These are phyloP conservation scores for Ceratocystis albifundus DNA, from an alignment of 2,329 filamentous ascomycete species.

Conservation along the genomic window DNA sequence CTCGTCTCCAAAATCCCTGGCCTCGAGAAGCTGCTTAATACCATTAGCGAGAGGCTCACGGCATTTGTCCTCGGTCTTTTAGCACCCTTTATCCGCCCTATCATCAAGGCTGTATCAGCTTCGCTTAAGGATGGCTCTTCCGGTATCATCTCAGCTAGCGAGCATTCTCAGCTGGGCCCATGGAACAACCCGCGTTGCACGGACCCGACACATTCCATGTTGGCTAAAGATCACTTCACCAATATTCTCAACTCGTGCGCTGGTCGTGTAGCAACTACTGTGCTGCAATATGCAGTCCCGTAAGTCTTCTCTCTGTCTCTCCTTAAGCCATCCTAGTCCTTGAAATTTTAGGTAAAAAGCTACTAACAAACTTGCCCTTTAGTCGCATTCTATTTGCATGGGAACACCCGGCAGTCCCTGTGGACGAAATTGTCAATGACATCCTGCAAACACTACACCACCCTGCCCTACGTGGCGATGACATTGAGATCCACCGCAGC, in stretches of 20 bases:
- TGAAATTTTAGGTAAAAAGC: not conserved
- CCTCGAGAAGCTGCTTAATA: conserved; percentile 78
- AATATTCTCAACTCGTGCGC: conserved; percentile 67
- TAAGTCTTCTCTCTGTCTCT: conserved; percentile 35
- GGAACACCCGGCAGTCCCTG: conserved; percentile 73
- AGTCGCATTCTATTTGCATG: conserved; percentile 74
- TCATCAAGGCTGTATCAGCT: conserved; percentile 78
- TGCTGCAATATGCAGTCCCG: conserved; percentile 79
- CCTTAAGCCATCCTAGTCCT: conserved; percentile 17
- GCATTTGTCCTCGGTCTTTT: conserved; percentile 84
- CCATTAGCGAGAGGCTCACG: conserved; percentile 84
- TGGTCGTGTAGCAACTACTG: conserved; percentile 59
- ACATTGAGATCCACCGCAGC: conserved; percentile 65
- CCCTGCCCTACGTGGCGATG: conserved; percentile 65
- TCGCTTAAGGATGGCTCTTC: conserved; percentile 77
- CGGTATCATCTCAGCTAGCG: conserved; percentile 54
- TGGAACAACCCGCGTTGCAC: conserved; percentile 66
- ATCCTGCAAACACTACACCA: conserved; percentile 81
- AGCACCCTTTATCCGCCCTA: conserved; percentile 80
- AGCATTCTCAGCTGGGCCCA: conserved; percentile 64
- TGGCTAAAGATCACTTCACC: conserved; percentile 76
- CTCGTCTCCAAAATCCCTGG: conserved; percentile 88
- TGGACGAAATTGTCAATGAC: conserved; percentile 74
- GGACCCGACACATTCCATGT: conserved; percentile 70
- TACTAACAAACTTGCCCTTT: conserved; percentile 6